Base-by-base conservation (phyloP, 2,329 filamentous ascomycete genomes). In the Xylariaceae sp. region DNA sequence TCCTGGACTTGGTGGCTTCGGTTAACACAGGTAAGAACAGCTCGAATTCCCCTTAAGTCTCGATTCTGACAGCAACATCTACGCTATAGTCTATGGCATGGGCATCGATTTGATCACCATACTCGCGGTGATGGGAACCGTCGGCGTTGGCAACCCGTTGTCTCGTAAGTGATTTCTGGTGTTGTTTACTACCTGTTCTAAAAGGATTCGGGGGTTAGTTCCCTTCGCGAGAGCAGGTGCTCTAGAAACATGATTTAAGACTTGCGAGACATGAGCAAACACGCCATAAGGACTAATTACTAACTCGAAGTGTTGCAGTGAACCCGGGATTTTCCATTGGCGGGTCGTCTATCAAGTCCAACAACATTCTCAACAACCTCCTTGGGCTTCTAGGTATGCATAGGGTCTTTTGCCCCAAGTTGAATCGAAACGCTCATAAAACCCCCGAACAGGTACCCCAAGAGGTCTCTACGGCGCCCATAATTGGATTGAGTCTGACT, bases 401-500 rank as follows among this genome's bases (percentile, higher is more conserved):
- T 10, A 15, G 3, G 3, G 5, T 36, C 15, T 15, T 36, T 36
- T 36, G 12, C 9, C 33, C 33, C 10, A 5, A 12, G 10, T 10
- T 12, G 15, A 10, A 36, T 10, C 5, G 12, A 12, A 36, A 36
- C 10, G 15, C 15, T 14, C 3, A 12, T 10, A 9, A 36, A 5
- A 12, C 15, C 33, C 10, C 15, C 10, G 33, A 5, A 15, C 32
- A 36, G 33, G 33, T 2, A 67, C 67, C 14, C 75, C 75, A 0
- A 70, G 71, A 39, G 76, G 76, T 5, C 67, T 81, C 2, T 64
- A 64, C 12, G 74, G 74, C n/a, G 73, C 73, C 3, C 79, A 82
- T 61, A 80, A 80, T 60, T 73, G 75, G 48, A 75, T 80, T 57
- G 78, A 82, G 65, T 66, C 72, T 0, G 78, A 82, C 61, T 74